Conservation (phyloP, 192 early-diverging fungal genomes). For the Chytriomyces confervae region DNA sequence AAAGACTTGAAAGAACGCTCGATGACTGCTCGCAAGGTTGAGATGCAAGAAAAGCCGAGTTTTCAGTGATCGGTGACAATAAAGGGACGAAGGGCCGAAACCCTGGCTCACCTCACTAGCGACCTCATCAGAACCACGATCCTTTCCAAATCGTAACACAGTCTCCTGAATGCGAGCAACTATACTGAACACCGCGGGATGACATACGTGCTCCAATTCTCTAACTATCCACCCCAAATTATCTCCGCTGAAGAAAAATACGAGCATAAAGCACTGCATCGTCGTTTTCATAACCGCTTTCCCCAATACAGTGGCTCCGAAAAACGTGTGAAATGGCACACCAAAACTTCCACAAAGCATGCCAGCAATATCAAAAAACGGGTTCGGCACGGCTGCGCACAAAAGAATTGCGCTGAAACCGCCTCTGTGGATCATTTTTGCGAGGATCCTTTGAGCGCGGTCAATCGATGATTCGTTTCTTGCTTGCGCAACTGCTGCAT, state of each 20-base stretch:
- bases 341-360: slow-evolving; percentile 93
- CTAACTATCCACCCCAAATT: slow-evolving; percentile 51
- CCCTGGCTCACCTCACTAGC: no score
- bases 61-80: neutral
- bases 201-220: neutral
- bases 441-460: slow-evolving; percentile 67
- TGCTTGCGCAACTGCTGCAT: neutral
- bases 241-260: slow-evolving; percentile 82
- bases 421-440: slow-evolving; percentile 72
- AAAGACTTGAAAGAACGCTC: slow-evolving; percentile 66
- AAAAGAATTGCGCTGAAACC: slow-evolving; percentile 92
- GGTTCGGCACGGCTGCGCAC: slow-evolving; percentile 94
- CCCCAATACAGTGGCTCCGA: slow-evolving; percentile 92
- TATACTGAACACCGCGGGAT: neutral
- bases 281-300: slow-evolving; percentile 89
- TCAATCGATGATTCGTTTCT: slow-evolving; percentile 61
- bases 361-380: slow-evolving; percentile 94
- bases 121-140: no score
- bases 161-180: no score
- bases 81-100: neutral
- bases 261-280: slow-evolving; percentile 83
- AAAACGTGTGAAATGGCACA: slow-evolving; percentile 92
- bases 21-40: slow-evolving; percentile 32
- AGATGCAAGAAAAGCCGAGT: neutral
- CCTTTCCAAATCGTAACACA: no score